These are phyloP conservation scores for Kurtzmaniella natalensis DNA, from an alignment of 1,139 yeast species.

Conservation along the genomic window DNA sequence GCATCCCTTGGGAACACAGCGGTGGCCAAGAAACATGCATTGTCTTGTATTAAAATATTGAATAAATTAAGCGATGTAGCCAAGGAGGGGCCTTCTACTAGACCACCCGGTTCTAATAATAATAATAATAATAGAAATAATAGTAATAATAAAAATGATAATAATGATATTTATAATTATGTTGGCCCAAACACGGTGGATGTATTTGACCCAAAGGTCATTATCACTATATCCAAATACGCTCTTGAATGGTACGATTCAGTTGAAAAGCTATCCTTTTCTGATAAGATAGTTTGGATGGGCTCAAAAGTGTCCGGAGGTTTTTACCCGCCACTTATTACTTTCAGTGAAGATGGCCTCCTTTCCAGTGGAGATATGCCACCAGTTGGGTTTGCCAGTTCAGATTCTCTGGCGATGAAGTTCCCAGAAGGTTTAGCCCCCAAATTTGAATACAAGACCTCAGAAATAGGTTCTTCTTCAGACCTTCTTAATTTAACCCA, in stretches of 20 bases:
- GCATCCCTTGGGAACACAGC: slow-evolving; percentile 13
- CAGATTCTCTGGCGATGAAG: slow-evolving; percentile 9
- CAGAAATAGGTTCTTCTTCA: slow-evolving; percentile 8
- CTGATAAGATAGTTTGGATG: slow-evolving; percentile 39
- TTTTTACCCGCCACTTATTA: slow-evolving; percentile 34
- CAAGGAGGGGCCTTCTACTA: slow-evolving; percentile 2
- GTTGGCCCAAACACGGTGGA: too few species aligned
- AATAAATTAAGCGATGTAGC: slow-evolving; percentile 16
- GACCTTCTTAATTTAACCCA: slow-evolving; percentile 37
- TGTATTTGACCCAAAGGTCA: background rate
- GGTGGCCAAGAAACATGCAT: slow-evolving; percentile 17
- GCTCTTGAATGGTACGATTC: slow-evolving; percentile 20
- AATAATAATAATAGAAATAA: too few species aligned
- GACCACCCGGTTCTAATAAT: too few species aligned
- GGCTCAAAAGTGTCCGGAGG: slow-evolving; percentile 30
- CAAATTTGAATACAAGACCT: slow-evolving; percentile 8
- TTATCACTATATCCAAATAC: slow-evolving; percentile 17
- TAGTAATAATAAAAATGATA: too few species aligned
- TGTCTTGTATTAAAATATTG: slow-evolving; percentile 23
- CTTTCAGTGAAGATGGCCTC: too few species aligned
- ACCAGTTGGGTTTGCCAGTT: slow-evolving; percentile 8
- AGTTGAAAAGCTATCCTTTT: slow-evolving; percentile 8
- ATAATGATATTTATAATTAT: too few species aligned
- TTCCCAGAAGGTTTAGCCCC: slow-evolving; percentile 19
- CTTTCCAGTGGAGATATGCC: slow-evolving; percentile 2